Percentiles rank a stretch among this genome's conserved stretches.
Evolutionary conservation across 2,329 filamentous ascomycete species (phyloP).

Genomic region (Malbranchea zuffiana): DNA sequence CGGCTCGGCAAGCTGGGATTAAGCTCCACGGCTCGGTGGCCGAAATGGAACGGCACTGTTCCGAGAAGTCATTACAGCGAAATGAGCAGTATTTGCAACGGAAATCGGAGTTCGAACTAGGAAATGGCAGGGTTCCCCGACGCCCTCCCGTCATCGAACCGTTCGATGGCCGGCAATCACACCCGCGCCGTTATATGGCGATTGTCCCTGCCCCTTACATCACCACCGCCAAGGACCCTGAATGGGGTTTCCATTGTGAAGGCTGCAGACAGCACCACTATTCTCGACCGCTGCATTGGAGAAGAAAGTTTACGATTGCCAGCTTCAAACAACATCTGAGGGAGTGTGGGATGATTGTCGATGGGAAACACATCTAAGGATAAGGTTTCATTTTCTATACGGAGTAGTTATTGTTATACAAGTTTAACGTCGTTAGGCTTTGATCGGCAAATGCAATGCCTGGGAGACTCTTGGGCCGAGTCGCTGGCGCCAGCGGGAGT

Average conservation of each 20-base stretch:
- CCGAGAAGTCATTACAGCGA: too few relatives aligned
- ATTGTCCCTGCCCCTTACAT: conserved; percentile 15
- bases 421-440: too few relatives aligned
- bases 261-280: conserved; percentile 15
- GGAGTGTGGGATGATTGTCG: conserved; percentile 15
- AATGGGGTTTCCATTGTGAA: conserved; percentile 16
- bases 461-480: too few relatives aligned
- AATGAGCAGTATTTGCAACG: too few relatives aligned
- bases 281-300: conserved; percentile 14
- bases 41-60: not conserved
- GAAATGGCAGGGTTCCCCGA: conserved; percentile 8
- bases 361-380: conserved; percentile 11
- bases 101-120: too few relatives aligned
- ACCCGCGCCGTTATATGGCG: conserved; percentile 14
- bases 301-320: conserved; percentile 12
- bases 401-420: too few relatives aligned
- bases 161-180: conserved; percentile 8
- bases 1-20: not conserved
- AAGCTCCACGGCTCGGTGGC: not conserved
- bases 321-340: conserved; percentile 14
- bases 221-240: conserved; percentile 2
- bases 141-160: conserved; percentile 10
- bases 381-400: too few relatives aligned
- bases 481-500: too few relatives aligned
- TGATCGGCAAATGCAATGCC: too few relatives aligned